Conservation (phyloP, 257 asterid genomes). For the Primulina eburnea region DNA sequence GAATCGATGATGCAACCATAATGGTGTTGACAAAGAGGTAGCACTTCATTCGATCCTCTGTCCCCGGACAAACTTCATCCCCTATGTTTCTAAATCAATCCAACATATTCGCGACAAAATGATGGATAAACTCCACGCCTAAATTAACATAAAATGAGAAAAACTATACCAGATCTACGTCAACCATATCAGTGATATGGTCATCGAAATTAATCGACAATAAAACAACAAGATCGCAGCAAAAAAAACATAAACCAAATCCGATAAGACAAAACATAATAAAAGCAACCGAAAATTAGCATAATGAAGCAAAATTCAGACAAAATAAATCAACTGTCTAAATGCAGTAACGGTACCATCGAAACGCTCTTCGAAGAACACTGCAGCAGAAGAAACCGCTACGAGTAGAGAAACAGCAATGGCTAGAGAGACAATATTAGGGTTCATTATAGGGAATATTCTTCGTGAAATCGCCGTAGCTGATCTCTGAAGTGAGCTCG, state of each 20-base stretch:
- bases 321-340: not conserved
- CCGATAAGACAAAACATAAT: not conserved
- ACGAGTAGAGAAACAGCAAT: slow-evolving; percentile 28
- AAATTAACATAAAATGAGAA: not conserved
- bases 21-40: not conserved
- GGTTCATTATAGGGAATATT: slow-evolving; percentile 21
- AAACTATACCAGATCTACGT: not conserved
- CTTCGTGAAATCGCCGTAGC: slow-evolving; percentile 34
- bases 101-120: not conserved
- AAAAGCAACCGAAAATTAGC: not conserved
- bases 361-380: slow-evolving; percentile 52
- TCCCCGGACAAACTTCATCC: not conserved
- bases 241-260: not conserved
- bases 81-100: not conserved
- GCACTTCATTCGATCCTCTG: not conserved
- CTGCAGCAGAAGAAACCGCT: slow-evolving; percentile 41
- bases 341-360: slow-evolving; percentile 29
- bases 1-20: too few relatives aligned
- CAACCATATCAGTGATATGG: not conserved
- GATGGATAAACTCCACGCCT: not conserved
- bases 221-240: not conserved
- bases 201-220: not conserved
- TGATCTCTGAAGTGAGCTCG: not conserved
- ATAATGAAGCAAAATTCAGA: not conserved
- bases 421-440: slow-evolving; percentile 34